Base-by-base conservation (phyloP, 2,329 filamentous ascomycete genomes). In the Ploettnerulaceae sp. region DNA sequence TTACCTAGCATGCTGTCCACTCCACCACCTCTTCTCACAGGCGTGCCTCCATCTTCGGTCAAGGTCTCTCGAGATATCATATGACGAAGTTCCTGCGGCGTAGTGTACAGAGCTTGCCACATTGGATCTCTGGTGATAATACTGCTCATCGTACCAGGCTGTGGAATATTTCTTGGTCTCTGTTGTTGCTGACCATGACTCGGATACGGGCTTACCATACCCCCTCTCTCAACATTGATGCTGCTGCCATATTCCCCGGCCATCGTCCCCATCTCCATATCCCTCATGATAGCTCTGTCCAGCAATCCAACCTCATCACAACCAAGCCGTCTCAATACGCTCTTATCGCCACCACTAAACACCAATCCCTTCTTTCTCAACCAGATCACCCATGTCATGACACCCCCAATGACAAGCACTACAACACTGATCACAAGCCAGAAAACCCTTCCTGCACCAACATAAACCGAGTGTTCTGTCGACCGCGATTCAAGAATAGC, bases 301-400 rank as follows among this genome's bases (percentile, higher is more conserved):
- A 49, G 17, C 18, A 46, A 24, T 2, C 42, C 42, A 21, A 49
- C 34, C 12, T 49, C 47, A 12, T 46, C 47, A 9, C 38, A 20
- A 1, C 47, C 42, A 2, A 45, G 29, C 15, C 15, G 24, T 7
- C 33, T 31, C n/a, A 25, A 6, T 5, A 36, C 12, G 12, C 8
- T 14, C 20, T 25, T 12, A 5, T 26, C 40, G 12, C 37, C 15
- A 20, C 37, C 37, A n/a, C 12, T 17, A 8, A 37, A 36, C 12
- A 25, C 28, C 29, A 20, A 28, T 6, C 36, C 36, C 17, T n/a
- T 46, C 37, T 46, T 49, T 5, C 32, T 20, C 11, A 41, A 11
- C 31, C 31, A 49, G 2, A 42, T 14, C 15, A 33, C 5, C 12
- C 26, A 18, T 6, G 20, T 18, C 11, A 17, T 11, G 9, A 21